These are phyloP conservation scores for Paramecium pentaurelia DNA, from an alignment of 73 alveolate genomes.

Conservation along the genomic window DNA sequence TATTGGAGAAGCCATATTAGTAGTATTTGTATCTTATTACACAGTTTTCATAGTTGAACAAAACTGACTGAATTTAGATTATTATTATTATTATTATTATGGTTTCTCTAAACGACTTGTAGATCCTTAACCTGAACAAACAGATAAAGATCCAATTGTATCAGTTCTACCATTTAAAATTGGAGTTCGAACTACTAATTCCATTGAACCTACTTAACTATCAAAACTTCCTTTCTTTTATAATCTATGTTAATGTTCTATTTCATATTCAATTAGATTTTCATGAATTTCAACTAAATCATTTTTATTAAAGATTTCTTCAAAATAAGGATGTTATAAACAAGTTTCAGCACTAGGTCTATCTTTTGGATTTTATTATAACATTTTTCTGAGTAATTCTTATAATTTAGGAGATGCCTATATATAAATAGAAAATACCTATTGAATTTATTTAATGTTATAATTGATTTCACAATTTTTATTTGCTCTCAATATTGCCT, in stretches of 20 bases:
- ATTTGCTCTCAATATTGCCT: slow-evolving; percentile 55
- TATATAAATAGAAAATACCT: not conserved
- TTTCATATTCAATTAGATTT: slow-evolving; percentile 29
- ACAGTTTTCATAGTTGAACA: not conserved
- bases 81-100: not conserved
- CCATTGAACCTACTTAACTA: slow-evolving; percentile 48
- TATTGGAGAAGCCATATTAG: not conserved
- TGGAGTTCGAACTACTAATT: slow-evolving; percentile 4
- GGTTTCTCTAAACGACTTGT: not conserved
- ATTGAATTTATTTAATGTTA: not conserved
- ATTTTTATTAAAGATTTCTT: slow-evolving; percentile 4
- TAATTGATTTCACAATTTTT: slow-evolving; percentile 52
- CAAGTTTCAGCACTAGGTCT: slow-evolving; percentile 46
- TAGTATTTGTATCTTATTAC: not conserved
- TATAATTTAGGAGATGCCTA: not conserved
- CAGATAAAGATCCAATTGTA: slow-evolving; percentile 48
- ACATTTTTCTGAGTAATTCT: slow-evolving; percentile 47
- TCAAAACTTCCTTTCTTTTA: slow-evolving; percentile 28
- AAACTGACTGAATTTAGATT: not conserved
- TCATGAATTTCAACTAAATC: slow-evolving; percentile 29
- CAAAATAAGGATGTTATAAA: slow-evolving; percentile 39
- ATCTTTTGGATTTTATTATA: slow-evolving; percentile 31
- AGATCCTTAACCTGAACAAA: not conserved
- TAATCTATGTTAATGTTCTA: not conserved
- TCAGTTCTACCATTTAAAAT: slow-evolving; percentile 48